Evolutionary conservation across 1,284 basidiomycete species (phyloP).

Genomic region (Kwoniella shivajii): DNA sequence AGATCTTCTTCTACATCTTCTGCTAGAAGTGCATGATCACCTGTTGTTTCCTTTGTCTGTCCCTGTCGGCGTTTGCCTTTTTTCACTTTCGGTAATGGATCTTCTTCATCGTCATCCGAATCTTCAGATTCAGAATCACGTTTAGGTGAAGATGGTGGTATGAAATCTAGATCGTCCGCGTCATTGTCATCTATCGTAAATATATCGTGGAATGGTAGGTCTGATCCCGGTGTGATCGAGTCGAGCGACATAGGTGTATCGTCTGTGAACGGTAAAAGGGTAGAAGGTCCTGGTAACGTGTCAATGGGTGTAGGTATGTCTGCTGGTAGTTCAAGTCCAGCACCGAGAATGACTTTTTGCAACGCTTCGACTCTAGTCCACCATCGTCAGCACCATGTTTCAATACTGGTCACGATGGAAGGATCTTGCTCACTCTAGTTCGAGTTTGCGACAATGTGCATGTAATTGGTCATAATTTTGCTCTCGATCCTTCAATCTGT

Average conservation of each 20-base stretch:
- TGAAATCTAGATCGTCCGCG: constrained; percentile 40
- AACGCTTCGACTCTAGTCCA: constrained; percentile 25
- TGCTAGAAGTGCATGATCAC: neutral
- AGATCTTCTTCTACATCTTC: constrained; percentile 26
- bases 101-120: constrained; percentile 16
- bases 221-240: neutral
- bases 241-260: constrained; percentile 9
- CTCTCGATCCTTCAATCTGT: constrained; percentile 19
- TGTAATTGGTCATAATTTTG: constrained; percentile 20
- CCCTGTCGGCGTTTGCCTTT: neutral
- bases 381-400: neutral
- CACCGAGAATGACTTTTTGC: constrained; percentile 17
- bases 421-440: constrained; percentile 31
- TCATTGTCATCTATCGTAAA: constrained; percentile 35
- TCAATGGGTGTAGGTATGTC: constrained; percentile 3
- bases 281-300: neutral
- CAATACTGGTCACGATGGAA: neutral
- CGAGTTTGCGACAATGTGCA: constrained; percentile 27
- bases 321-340: constrained; percentile 22
- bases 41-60: neutral
- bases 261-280: neutral
- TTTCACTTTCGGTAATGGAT: neutral
- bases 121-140: constrained; percentile 23
- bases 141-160: constrained; percentile 35
- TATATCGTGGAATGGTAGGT: constrained; percentile 28